A percentile compares a stretch with the other conserved stretches of the same genome.
Evolutionary conservation across 2,329 filamentous ascomycete genomes (phyloP).

Genomic region (Elsinoe batatas): DNA sequence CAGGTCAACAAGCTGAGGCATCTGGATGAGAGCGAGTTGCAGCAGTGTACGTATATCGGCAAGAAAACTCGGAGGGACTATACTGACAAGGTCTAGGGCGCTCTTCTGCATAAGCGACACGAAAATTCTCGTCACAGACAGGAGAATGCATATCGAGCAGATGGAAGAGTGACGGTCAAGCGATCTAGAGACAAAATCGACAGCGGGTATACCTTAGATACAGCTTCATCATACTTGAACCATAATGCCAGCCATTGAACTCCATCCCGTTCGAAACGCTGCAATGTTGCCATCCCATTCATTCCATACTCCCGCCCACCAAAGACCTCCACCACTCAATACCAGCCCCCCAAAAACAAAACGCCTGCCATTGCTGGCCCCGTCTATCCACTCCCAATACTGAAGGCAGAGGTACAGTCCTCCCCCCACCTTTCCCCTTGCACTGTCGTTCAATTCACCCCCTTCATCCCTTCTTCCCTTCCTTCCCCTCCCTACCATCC

Average conservation of each 20-base stretch:
- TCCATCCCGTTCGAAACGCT: too few relatives aligned
- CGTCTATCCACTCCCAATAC: neutral
- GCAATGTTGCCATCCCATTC: too few relatives aligned
- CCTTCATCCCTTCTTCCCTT: neutral
- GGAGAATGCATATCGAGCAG: too few relatives aligned
- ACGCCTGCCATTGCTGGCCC: neutral
- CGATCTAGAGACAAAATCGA: neutral
- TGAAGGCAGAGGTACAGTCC: conserved; percentile 1
- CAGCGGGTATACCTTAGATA: neutral
- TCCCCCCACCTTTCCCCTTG: neutral
- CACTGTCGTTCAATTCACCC: neutral
- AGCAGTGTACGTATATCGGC: conserved; percentile 40
- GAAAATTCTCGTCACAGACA: neutral
- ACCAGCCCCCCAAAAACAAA: neutral
- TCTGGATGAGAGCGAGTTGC: conserved; percentile 55
- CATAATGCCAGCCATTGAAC: neutral
- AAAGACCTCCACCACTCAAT: too few relatives aligned
- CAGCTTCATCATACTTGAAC: neutral
- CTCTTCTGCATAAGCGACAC: neutral
- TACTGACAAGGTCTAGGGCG: neutral
- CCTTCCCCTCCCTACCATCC: too few relatives aligned
- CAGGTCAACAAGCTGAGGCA: conserved; percentile 68
- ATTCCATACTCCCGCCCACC: too few relatives aligned
- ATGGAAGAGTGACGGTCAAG: neutral
- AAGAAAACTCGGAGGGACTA: neutral